phyloP scores from a whole-genome alignment of 140 eudicot genomes.

The Flaveria floridana region DNA sequence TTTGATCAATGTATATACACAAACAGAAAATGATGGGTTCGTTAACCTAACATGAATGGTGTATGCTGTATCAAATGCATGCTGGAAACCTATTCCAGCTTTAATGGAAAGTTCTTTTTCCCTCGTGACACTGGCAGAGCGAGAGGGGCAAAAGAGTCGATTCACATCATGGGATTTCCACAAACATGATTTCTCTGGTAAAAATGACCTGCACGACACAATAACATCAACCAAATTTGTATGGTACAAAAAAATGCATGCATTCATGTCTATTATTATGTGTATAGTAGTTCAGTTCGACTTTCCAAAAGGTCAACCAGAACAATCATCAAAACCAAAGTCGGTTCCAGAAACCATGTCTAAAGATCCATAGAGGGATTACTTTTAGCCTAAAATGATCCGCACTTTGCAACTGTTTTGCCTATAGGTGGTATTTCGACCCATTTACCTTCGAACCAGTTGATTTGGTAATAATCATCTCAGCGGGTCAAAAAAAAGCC shows the following conservation, averaged over 20 bases:
- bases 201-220: conserved; percentile 64
- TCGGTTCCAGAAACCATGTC: not conserved
- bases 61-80: conserved; percentile 27
- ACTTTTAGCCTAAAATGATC: not conserved
- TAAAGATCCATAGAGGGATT: not conserved
- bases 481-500: not conserved
- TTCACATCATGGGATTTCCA: conserved; percentile 44
- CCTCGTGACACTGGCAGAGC: conserved; percentile 49
- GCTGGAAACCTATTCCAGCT: conserved; percentile 77
- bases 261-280: not conserved
- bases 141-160: conserved; percentile 42
- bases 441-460: not conserved
- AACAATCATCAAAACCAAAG: not conserved
- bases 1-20: conserved; percentile 44
- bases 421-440: not conserved
- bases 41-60: conserved; percentile 38
- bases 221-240: conserved; percentile 13
- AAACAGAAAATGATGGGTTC: conserved; percentile 52
- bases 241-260: not conserved
- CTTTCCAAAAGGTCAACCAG: not conserved
- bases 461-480: not conserved
- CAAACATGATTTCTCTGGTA: conserved; percentile 61
- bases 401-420: not conserved
- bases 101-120: conserved; percentile 31
- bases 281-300: not conserved